A percentile compares a stretch with the other conserved stretches of the same genome.
Evolutionary conservation across 495 filamentous ascomycete genomes (phyloP).

Genomic region (Neurospora sp.): DNA sequence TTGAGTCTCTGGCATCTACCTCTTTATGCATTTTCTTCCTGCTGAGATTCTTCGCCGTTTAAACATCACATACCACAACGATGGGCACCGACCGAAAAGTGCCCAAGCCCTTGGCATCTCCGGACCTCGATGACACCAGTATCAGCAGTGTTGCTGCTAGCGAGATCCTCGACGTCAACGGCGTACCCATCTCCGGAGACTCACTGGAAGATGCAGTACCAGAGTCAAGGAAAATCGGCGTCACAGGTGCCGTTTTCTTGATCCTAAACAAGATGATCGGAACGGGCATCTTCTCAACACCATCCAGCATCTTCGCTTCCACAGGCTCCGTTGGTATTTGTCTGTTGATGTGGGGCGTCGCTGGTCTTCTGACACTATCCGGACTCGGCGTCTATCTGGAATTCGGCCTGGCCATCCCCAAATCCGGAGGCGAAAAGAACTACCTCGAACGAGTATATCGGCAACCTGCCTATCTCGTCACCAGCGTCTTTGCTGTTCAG

Average conservation of each 20-base stretch:
- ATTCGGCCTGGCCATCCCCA: conserved; percentile 44
- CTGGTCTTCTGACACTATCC: conserved; percentile 10
- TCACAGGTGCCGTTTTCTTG: conserved; percentile 41
- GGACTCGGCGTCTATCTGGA: conserved; percentile 22
- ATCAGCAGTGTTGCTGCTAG: conserved; percentile 7
- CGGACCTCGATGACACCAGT: not conserved
- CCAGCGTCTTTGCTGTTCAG: conserved; percentile 48
- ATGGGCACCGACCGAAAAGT: conserved; percentile 1
- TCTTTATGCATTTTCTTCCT: not conserved
- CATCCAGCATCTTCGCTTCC: conserved; percentile 32
- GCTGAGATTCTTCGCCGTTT: not conserved
- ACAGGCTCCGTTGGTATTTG: conserved; percentile 33
- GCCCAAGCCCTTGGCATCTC: not conserved
- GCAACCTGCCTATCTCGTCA: conserved; percentile 51
- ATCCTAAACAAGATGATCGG: conserved; percentile 52
- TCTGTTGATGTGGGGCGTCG: conserved; percentile 29
- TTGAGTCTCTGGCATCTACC: not conserved
- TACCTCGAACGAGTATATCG: conserved; percentile 56
- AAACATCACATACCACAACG: not conserved
- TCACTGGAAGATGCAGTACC: conserved; percentile 16
- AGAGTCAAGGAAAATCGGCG: conserved; percentile 40
- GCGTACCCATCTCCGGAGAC: not conserved
- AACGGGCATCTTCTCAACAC: conserved; percentile 40
- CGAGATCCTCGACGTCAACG: conserved; percentile 4
- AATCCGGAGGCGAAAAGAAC: conserved; percentile 46